phyloP scores from a whole-genome alignment of 495 filamentous ascomycete genomes.

The Neurospora sp. region DNA sequence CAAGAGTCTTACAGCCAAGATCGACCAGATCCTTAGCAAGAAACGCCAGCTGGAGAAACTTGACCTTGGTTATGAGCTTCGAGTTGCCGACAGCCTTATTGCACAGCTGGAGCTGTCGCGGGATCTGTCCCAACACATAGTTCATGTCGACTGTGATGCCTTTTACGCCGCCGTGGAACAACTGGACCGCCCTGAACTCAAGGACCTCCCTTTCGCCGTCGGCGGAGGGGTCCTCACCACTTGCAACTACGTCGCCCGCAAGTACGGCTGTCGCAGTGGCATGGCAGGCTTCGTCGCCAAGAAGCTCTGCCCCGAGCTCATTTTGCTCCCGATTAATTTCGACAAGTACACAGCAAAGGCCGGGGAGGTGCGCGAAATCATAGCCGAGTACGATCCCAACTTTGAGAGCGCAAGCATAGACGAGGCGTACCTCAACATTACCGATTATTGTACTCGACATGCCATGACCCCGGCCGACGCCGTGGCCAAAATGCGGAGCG shows the following conservation, averaged over 20 bases:
- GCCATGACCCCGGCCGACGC: constrained; percentile 58
- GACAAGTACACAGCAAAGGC: constrained; percentile 89
- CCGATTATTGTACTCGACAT: constrained; percentile 67
- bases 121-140: constrained; percentile 72
- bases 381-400: constrained; percentile 76
- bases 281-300: constrained; percentile 95
- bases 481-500: constrained; percentile 62
- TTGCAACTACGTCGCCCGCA: constrained; percentile 87
- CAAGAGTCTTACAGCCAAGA: constrained; percentile 74
- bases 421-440: constrained; percentile 95
- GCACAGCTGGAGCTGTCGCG: constrained; percentile 65
- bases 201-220: constrained; percentile 84
- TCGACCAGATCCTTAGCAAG: constrained; percentile 64
- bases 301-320: constrained; percentile 82
- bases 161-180: constrained; percentile 84
- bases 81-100: constrained; percentile 73
- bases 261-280: constrained; percentile 81
- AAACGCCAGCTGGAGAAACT: constrained; percentile 69
- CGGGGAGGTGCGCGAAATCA: constrained; percentile 70
- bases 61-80: constrained; percentile 61
- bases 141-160: constrained; percentile 95
- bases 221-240: constrained; percentile 82
- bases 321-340: constrained; percentile 77
- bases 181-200: constrained; percentile 81
- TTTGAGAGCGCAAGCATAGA: constrained; percentile 93